phyloP scores from a whole-genome alignment of 2,329 filamentous ascomycete genomes.

The Pyricularia pennisetigena region DNA sequence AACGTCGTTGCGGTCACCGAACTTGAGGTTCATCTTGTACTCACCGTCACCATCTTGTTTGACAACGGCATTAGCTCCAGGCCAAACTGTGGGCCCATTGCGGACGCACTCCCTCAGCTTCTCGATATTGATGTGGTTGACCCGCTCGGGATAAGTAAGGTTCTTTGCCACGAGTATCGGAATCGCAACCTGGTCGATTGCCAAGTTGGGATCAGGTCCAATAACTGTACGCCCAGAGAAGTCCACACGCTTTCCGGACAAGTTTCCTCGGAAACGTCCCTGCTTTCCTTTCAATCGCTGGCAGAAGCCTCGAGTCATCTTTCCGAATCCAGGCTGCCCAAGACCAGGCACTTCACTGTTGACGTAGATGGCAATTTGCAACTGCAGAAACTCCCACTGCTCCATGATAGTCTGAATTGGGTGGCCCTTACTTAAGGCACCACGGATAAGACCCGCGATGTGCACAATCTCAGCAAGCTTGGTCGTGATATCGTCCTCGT shows the following conservation, averaged over 20 bases:
- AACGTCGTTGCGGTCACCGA: slow-evolving; percentile 59
- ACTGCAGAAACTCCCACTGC: slow-evolving; percentile 93
- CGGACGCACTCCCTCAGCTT: slow-evolving; percentile 67
- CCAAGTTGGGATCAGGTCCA: slow-evolving; percentile 88
- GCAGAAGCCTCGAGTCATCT: slow-evolving; percentile 85
- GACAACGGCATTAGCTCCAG: slow-evolving; percentile 70
- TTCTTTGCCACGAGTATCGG: slow-evolving; percentile 90
- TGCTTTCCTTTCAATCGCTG: slow-evolving; percentile 96
- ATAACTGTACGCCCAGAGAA: slow-evolving; percentile 98
- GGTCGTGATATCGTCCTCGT: slow-evolving; percentile 91
- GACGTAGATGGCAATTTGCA: slow-evolving; percentile 95
- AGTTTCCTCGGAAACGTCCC: slow-evolving; percentile 89
- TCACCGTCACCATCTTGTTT: slow-evolving; percentile 55
- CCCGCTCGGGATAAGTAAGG: slow-evolving; percentile 87
- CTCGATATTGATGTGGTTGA: slow-evolving; percentile 73
- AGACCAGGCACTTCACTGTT: slow-evolving; percentile 93
- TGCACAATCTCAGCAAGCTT: slow-evolving; percentile 96
- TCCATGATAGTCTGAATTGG: slow-evolving; percentile 89
- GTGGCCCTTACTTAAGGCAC: slow-evolving; percentile 73
- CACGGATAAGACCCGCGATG: slow-evolving; percentile 78
- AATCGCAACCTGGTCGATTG: slow-evolving; percentile 88
- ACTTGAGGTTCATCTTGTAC: slow-evolving; percentile 67
- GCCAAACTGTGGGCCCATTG: slow-evolving; percentile 71
- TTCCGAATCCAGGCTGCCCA: slow-evolving; percentile 79
- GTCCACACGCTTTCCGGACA: slow-evolving; percentile 97